Evolutionary conservation across 306 rosid genomes (phyloP), one percentile per base, ranked within the genome.

Genomic region (Oemleria cerasiformis): DNA sequence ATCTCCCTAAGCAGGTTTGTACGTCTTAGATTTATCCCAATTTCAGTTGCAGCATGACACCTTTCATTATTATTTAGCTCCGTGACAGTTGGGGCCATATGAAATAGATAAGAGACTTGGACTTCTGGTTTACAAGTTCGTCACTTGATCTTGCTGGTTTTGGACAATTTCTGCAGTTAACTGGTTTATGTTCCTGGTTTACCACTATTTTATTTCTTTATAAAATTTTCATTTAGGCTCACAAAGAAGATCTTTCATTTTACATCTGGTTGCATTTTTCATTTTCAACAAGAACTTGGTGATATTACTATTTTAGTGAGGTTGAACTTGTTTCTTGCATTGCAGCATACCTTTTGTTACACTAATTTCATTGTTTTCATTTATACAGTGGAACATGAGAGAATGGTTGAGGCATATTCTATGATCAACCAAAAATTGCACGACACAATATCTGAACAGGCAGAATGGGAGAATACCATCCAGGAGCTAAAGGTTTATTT

Each of bases 311-410:
- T 4, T 66, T 25, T 62, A 50, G 70, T 72, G 67, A 43, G 70
- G 70, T 67, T 62, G 50, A 56, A 42, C 51, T 69, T 74, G 67
- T 73, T 53, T 41, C 25, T 83, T 20, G 54, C 58, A n/a, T 21
- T 59, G 14, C 64, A 10, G 48, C 41, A 57, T 39, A 38, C 42
- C 5, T 59, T 61, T 63, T 72, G 16, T 50, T 21, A 4, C 30
- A 14, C 74, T 76, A 19, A 68, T 68, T 40, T 25, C 21, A 59
- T 21, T 73, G 66, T 20, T 75, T 61, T 41, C 67, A 9, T 73
- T 65, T 49, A 25, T 87, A 86, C 88, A 94, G 99, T 66, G 73
- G 97, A 94, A 72, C 97, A 94, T 82, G 95, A 91, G 78, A 87
- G 87, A 85, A 89, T 91, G 85, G 82, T 72, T 49, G 95, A 89